phyloP scores from a whole-genome alignment of 2,329 filamentous ascomycete species.

The Cordyceps pruinosa region DNA sequence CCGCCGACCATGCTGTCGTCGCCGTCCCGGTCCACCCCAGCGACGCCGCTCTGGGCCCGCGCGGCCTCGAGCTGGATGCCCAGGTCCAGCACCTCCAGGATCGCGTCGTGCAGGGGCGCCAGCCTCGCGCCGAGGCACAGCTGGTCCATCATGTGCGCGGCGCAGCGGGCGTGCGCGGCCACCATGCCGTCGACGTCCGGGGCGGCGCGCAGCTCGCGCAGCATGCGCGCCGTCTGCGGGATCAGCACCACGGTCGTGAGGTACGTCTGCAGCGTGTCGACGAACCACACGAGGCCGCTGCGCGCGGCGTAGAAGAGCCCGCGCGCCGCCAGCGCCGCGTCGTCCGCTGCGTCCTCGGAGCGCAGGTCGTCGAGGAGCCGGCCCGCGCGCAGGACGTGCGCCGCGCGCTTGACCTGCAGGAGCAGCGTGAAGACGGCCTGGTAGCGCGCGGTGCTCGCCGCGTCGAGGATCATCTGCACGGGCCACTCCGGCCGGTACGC shows the following conservation, averaged over 20 bases:
- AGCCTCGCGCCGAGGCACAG: conserved; percentile 60
- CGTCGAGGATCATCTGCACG: conserved; percentile 65
- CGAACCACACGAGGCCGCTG: conserved; percentile 64
- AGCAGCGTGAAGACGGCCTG: conserved; percentile 68
- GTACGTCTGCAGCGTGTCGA: conserved; percentile 62
- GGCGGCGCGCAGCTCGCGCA: conserved; percentile 45
- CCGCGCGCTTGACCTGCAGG: conserved; percentile 68
- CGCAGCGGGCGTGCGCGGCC: conserved; percentile 53
- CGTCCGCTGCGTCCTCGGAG: conserved; percentile 16
- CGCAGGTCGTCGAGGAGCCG: conserved; percentile 33
- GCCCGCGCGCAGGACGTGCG: conserved; percentile 55
- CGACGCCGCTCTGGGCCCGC: conserved; percentile 24
- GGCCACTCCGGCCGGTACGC: conserved; percentile 63
- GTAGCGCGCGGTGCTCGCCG: conserved; percentile 57
- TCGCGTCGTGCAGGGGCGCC: conserved; percentile 57
- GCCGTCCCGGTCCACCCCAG: conserved; percentile 29
- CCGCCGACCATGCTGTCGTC: conserved; percentile 21
- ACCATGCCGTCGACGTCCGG: conserved; percentile 73
- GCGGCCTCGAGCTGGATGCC: conserved; percentile 56
- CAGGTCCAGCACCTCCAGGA: conserved; percentile 66
- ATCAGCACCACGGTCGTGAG: conserved; percentile 61
- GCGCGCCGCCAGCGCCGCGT: conserved; percentile 25
- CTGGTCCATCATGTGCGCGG: conserved; percentile 52
- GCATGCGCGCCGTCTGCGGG: conserved; percentile 48
- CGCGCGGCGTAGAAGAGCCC: conserved; percentile 49